These are phyloP conservation scores for Triticum urartu DNA, from an alignment of 176 grass and related monocot species.

Conservation along the genomic window DNA sequence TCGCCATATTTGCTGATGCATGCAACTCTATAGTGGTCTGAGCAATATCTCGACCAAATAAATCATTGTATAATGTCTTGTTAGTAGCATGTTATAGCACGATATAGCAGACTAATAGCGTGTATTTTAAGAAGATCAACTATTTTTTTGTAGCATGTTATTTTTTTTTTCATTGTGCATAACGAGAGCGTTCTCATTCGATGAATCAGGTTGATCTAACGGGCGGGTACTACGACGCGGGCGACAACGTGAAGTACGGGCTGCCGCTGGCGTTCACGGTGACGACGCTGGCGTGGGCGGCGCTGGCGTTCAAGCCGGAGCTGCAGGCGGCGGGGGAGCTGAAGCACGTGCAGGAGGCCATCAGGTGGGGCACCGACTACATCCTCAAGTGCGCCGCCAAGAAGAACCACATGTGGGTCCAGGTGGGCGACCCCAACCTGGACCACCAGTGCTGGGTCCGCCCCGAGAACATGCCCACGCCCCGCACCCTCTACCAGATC, in stretches of 20 bases:
- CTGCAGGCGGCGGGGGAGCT: slow-evolving; percentile 58
- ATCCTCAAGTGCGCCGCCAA: slow-evolving; percentile 67
- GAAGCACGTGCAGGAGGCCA: slow-evolving; percentile 54
- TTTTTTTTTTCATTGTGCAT: background rate
- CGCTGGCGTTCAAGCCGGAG: slow-evolving; percentile 59
- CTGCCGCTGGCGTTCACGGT: slow-evolving; percentile 88
- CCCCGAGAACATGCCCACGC: slow-evolving; percentile 89
- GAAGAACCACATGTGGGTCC: slow-evolving; percentile 89
- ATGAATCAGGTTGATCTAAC: slow-evolving; percentile 67
- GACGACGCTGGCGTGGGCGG: slow-evolving; percentile 85
- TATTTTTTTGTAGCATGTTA: too few species aligned
- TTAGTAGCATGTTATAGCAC: too few species aligned
- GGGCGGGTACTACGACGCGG: slow-evolving; percentile 95
- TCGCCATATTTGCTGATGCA: background rate
- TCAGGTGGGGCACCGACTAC: slow-evolving; percentile 89
- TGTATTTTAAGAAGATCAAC: too few species aligned
- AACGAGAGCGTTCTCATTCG: too few species aligned
- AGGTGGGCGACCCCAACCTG: slow-evolving; percentile 80
- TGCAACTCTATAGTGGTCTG: too few species aligned
- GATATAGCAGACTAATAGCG: too few species aligned
- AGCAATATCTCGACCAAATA: too few species aligned
- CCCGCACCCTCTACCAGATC: slow-evolving; percentile 88
- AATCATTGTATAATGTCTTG: too few species aligned
- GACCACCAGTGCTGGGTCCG: slow-evolving; percentile 94
- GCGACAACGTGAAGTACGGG: slow-evolving; percentile 97